phyloP scores from a whole-genome alignment of 2,329 filamentous ascomycete genomes.

The Trichoderma arundinaceum region DNA sequence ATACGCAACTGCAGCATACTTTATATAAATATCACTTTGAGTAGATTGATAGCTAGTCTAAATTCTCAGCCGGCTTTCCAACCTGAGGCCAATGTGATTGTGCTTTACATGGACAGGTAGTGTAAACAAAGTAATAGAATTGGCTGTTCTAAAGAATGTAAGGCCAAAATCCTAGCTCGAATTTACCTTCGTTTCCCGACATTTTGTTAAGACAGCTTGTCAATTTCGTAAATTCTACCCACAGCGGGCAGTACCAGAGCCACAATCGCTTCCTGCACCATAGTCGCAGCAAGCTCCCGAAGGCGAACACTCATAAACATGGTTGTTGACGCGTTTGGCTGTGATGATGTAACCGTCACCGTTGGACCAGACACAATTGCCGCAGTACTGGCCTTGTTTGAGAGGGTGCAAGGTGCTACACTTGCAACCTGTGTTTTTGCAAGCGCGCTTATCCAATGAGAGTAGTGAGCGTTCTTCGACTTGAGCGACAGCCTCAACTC shows the following conservation, averaged over 20 bases:
- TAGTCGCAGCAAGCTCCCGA: constrained; percentile 15
- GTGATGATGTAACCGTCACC: constrained; percentile 23
- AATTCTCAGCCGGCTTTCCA: neutral
- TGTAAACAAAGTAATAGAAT: too few relatives aligned
- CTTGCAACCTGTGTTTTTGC: constrained; percentile 10
- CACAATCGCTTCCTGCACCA: constrained; percentile 10
- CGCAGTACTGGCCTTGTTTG: constrained; percentile 21
- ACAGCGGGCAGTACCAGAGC: constrained; percentile 24
- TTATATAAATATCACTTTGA: too few relatives aligned
- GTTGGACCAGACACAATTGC: constrained; percentile 20
- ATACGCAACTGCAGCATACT: too few relatives aligned
- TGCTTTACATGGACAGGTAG: too few relatives aligned
- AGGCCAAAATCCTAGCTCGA: too few relatives aligned
- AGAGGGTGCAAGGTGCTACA: constrained; percentile 18
- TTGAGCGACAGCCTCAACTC: constrained; percentile 12
- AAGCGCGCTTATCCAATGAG: constrained; percentile 9
- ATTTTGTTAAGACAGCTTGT: too few relatives aligned
- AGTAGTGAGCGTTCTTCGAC: constrained; percentile 14
- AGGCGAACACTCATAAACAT: constrained; percentile 16
- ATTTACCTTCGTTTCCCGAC: neutral
- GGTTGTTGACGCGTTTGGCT: constrained; percentile 19
- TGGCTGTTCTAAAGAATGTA: too few relatives aligned
- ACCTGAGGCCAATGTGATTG: too few relatives aligned
- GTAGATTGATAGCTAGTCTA: neutral
- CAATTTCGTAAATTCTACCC: neutral